Conservation (phyloP, 192 early-diverging fungal genomes). For the Haplosporangium gracile region DNA sequence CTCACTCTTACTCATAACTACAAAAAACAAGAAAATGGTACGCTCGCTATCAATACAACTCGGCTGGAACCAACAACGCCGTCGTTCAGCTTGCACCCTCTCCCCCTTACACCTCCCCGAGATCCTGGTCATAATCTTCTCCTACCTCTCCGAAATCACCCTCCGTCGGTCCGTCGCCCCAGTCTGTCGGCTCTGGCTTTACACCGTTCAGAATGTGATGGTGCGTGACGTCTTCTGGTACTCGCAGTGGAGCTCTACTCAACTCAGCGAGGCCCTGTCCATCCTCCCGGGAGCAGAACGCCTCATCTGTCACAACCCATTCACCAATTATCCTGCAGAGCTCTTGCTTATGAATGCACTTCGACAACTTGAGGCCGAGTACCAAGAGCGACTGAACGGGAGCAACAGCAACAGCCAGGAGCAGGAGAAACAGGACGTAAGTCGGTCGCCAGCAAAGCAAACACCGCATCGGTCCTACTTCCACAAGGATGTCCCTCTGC, state of each 20-base stretch:
- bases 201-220: not conserved
- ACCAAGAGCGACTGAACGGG: not conserved
- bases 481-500: not conserved
- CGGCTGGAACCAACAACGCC: not conserved
- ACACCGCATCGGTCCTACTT: not conserved
- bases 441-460: not conserved
- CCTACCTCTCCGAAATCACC: not conserved
- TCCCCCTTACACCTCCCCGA: not conserved
- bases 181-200: not conserved
- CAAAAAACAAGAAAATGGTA: not conserved
- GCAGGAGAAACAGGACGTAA: not conserved
- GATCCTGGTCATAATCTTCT: not conserved
- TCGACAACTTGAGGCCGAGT: not conserved
- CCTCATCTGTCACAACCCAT: not conserved
- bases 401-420: not conserved
- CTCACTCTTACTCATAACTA: not conserved
- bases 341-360: not conserved
- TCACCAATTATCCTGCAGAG: not conserved
- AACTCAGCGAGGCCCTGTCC: not conserved
- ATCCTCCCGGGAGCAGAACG: not conserved
- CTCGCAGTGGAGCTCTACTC: not conserved
- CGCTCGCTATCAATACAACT: slow-evolving; percentile 1
- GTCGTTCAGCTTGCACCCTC: not conserved
- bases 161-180: slow-evolving; percentile 1
- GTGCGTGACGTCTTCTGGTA: not conserved